Base-by-base conservation (phyloP, 108 stramenopile genomes). In the Conticribra guillardii region DNA sequence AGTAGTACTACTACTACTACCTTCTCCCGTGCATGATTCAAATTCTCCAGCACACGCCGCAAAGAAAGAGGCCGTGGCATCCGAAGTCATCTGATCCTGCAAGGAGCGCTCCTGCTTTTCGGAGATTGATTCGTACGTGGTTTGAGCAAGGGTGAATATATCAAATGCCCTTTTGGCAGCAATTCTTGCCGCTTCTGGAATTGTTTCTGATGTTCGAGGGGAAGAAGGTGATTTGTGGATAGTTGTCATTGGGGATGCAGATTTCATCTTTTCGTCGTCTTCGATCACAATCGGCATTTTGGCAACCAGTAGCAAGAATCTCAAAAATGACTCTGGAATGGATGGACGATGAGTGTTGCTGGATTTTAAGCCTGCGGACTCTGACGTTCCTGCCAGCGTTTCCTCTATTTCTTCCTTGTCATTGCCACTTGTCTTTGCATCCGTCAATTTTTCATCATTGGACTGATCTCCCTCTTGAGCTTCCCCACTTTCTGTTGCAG, bases 311-410 rank as follows among this genome's bases (percentile, higher is more conserved):
- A 76, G 67, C 1, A 76, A 27, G 28, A 76, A 76, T 60, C 67
- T 58, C 41, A 76, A 67, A 54, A 76, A 76, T 19, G 75, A 69
- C 23, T 76, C 75, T 26, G 75, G 75, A 9, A 76, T 46, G 0
- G 58, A 59, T 2, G n/a, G n/a, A n/a, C n/a, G 56, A 28, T 57
- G 9, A 26, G 21, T 45, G 44, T 55, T 4, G 14, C 1, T 58
- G 41, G 59, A 15, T 37, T 9, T 45, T 29, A 45, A 46, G 1
- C 47, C 1, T 48, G 45, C 5, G 41, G 41, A 1, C 7, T 27
- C 28, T 56, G 24, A 18, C 3, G 51, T 22, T 14, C 33, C 19
- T 21, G 34, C 18, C 3, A 59, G 8, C 60, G 46, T 34, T 51
- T 7, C n/a, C 53, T n/a, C 50, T 33, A 33, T 19, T 41, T n/a